phyloP scores from a whole-genome alignment of 352 stramenopile species.

The Phytophthora tentaculata region DNA sequence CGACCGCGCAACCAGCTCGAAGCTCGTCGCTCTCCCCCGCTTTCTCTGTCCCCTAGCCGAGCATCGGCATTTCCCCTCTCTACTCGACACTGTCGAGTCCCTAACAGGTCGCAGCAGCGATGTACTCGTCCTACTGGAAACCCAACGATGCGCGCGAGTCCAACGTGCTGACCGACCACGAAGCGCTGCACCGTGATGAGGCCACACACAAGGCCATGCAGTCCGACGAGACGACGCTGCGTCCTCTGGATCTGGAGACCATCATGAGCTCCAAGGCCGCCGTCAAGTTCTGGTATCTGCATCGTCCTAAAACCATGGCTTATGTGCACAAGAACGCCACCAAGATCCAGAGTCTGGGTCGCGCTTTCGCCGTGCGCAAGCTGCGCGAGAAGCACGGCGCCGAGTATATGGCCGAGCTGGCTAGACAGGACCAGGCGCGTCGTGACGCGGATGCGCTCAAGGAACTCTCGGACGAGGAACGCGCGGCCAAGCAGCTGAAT shows the following conservation, averaged over 20 bases:
- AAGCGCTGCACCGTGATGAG: constrained; percentile 82
- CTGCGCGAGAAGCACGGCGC: constrained; percentile 78
- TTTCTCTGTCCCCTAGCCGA: background rate
- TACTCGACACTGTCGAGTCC: constrained; percentile 35
- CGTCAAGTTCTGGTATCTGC: constrained; percentile 91
- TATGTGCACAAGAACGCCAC: constrained; percentile 90
- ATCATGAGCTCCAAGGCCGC: constrained; percentile 89
- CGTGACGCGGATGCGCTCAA: constrained; percentile 69
- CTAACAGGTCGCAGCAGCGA: constrained; percentile 26
- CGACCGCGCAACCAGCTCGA: constrained; percentile 17
- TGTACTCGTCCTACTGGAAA: constrained; percentile 91
- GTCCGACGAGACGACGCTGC: constrained; percentile 81
- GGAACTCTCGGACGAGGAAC: constrained; percentile 70
- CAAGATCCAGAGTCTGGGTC: constrained; percentile 84
- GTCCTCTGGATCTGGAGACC: constrained; percentile 84
- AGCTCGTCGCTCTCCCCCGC: background rate
- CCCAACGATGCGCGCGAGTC: constrained; percentile 77
- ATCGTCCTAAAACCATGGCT: constrained; percentile 90
- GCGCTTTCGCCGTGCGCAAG: constrained; percentile 78
- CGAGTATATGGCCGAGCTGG: constrained; percentile 83
- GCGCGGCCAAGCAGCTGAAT: constrained; percentile 47
- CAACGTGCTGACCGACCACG: constrained; percentile 79
- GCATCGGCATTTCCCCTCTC: constrained; percentile 38
- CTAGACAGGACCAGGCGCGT: constrained; percentile 65
- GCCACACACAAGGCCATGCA: constrained; percentile 80